Percentiles rank a stretch among this genome's conserved stretches.
Evolutionary conservation across 345 rosid genomes (phyloP).

Genomic region (Erucastrum elatum): DNA sequence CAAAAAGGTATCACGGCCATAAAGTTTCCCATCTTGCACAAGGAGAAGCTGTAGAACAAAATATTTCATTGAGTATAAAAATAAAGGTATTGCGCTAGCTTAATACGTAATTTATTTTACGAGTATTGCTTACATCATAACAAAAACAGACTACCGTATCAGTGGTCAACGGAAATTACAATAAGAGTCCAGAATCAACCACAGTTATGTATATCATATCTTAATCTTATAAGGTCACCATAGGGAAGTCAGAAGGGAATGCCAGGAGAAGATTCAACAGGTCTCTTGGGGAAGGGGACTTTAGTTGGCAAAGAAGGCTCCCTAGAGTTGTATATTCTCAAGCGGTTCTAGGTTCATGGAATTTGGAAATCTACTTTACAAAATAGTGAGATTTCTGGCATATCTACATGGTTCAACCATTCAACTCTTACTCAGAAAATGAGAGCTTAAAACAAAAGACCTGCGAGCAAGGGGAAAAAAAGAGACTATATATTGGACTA

Average conservation of each 20-base stretch:
- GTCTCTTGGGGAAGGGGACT: neutral
- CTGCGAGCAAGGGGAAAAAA: neutral
- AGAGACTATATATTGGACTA: neutral
- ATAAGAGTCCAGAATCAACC: constrained; percentile 16
- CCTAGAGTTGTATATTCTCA: constrained; percentile 11
- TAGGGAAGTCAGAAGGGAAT: no score
- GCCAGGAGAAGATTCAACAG: neutral
- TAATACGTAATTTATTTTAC: neutral
- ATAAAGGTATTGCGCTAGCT: neutral
- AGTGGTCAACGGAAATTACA: constrained; percentile 2
- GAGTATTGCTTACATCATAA: neutral
- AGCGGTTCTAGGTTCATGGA: neutral
- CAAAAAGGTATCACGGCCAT: constrained; percentile 78
- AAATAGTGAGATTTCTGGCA: constrained; percentile 4
- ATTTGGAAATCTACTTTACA: constrained; percentile 2
- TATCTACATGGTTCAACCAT: neutral
- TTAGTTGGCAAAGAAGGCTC: neutral
- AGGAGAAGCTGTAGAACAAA: constrained; percentile 67
- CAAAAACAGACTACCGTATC: constrained; percentile 3
- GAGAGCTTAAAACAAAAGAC: constrained; percentile 16
- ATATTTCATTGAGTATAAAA: constrained; percentile 5
- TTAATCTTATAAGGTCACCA: no score
- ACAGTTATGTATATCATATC: constrained; percentile 4
- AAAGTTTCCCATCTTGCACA: constrained; percentile 97
- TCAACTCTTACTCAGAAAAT: constrained; percentile 9